These are phyloP conservation scores for Maudiozyma serrabonitensis DNA, from an alignment of 805 yeast genomes.

Conservation along the genomic window DNA sequence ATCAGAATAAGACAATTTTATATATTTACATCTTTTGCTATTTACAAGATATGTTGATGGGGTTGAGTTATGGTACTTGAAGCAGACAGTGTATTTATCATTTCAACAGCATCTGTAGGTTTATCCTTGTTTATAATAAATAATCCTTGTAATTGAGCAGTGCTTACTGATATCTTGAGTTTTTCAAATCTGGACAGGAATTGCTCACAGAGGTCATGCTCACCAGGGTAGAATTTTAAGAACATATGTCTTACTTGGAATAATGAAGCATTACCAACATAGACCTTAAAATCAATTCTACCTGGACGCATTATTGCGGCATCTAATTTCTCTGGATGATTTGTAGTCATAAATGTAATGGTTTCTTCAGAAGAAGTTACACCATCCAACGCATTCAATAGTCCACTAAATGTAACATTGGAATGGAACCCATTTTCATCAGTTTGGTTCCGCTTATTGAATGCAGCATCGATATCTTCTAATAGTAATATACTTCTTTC, in stretches of 20 bases:
- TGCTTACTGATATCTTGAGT: conserved; percentile 38
- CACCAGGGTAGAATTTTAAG: conserved; percentile 67
- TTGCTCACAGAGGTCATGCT: conserved; percentile 41
- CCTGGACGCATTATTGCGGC: conserved; percentile 94
- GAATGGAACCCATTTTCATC: conserved; percentile 70
- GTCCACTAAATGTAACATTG: conserved; percentile 92
- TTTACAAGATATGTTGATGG: background rate
- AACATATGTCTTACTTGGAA: conserved; percentile 80
- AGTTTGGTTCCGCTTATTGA: conserved; percentile 67
- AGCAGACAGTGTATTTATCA: conserved; percentile 36
- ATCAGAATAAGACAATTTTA: too few species aligned
- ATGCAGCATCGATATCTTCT: conserved; percentile 96
- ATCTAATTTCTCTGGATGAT: conserved; percentile 89
- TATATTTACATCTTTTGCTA: background rate
- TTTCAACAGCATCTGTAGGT: conserved; percentile 64
- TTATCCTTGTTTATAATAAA: conserved; percentile 85
- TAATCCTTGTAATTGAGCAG: conserved; percentile 92
- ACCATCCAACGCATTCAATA: conserved; percentile 90
- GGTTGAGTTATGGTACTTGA: conserved; percentile 18
- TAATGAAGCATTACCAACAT: conserved; percentile 79
- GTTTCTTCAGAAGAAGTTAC: conserved; percentile 97
- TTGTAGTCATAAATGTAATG: conserved; percentile 95
- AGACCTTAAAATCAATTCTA: conserved; percentile 74
- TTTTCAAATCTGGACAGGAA: conserved; percentile 18
- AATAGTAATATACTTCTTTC: conserved; percentile 73